Evolutionary conservation across 73 alveolate genomes (phyloP), one percentile per base, ranked within the genome.

Genomic region (Effrenium voratum): DNA sequence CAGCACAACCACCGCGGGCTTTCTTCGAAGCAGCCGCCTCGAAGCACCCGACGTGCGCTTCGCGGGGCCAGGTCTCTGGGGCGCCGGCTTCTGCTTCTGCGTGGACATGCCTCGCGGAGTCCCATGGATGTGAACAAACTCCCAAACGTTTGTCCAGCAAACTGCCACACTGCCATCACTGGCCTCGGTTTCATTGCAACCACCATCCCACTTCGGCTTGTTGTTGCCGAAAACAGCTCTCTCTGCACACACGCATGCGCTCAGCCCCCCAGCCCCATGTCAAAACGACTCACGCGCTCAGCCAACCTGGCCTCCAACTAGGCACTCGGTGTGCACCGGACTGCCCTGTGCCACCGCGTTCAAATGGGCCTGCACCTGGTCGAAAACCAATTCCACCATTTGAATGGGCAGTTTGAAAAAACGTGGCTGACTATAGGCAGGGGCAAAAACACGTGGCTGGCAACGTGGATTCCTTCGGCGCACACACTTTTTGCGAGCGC

Each of bases 71-170:
- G n/a, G 52, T 10, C 6, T 15, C 85, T 43, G 40, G 72, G 85
- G 10, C 38, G 28, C 55, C 86, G 99, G 95, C 99, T 99, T 98
- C 95, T 99, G 99, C 99, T 99, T 99, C 88, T 99, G 99, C 50
- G 99, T 97, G 19, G 99, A 99, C 99, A 99, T 99, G 45, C 99
- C 95, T 87, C n/a, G 32, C 47, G 41, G 40, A 15, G n/a, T n/a
- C n/a, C n/a, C n/a, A n/a, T n/a, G n/a, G n/a, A n/a, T n/a, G n/a
- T n/a, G n/a, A n/a, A n/a, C n/a, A n/a, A n/a, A n/a, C n/a, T n/a
- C n/a, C n/a, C n/a, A n/a, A n/a, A n/a, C n/a, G n/a, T n/a, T n/a
- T n/a, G n/a, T n/a, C n/a, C n/a, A n/a, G n/a, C n/a, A n/a, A n/a
- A n/a, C n/a, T n/a, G n/a, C n/a, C n/a, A n/a, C n/a, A n/a, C n/a